A percentile compares a stretch with the other conserved stretches of the same genome.
phyloP scores from a whole-genome alignment of 163 green algal genomes.

The Scenedesmus sp. region DNA sequence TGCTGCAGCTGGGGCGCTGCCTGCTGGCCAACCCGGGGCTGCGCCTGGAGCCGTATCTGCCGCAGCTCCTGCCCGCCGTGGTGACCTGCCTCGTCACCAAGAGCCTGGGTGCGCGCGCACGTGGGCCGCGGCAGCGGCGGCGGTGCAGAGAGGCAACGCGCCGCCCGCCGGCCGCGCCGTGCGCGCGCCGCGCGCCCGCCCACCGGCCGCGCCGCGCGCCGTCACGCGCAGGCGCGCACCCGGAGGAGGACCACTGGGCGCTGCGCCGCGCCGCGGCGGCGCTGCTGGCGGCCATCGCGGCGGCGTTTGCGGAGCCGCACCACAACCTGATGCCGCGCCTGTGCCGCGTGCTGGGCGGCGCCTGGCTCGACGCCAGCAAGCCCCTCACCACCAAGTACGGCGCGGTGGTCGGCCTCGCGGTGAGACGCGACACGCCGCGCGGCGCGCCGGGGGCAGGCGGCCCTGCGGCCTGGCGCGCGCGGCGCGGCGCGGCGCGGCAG shows the following conservation, averaged over 20 bases:
- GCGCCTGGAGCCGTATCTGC: constrained; percentile 83
- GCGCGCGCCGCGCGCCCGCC: too few species aligned
- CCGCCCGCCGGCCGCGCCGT: too few species aligned
- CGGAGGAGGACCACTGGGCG: constrained; percentile 51
- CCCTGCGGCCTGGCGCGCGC: background rate
- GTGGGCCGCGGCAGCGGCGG: background rate
- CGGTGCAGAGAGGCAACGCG: too few species aligned
- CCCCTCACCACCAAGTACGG: constrained; percentile 67
- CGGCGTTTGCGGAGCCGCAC: constrained; percentile 50
- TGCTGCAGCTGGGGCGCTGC: constrained; percentile 51
- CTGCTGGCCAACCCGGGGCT: constrained; percentile 63
- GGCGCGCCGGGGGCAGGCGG: background rate
- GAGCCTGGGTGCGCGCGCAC: constrained; percentile 57
- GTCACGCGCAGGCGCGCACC: constrained; percentile 9
- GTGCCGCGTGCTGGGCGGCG: constrained; percentile 55
- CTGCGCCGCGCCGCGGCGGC: constrained; percentile 51
- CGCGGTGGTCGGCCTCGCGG: constrained; percentile 55
- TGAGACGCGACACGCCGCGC: background rate
- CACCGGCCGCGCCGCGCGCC: too few species aligned
- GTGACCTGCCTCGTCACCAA: constrained; percentile 84
- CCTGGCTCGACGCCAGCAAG: constrained; percentile 56
- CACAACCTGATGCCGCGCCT: constrained; percentile 60
- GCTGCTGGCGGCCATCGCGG: constrained; percentile 43
- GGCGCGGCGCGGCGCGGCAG: too few species aligned
- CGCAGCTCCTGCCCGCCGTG: constrained; percentile 88